These are phyloP conservation scores for Solanum pimpinellifolium DNA, from an alignment of 257 asterid genomes.

Conservation along the genomic window DNA sequence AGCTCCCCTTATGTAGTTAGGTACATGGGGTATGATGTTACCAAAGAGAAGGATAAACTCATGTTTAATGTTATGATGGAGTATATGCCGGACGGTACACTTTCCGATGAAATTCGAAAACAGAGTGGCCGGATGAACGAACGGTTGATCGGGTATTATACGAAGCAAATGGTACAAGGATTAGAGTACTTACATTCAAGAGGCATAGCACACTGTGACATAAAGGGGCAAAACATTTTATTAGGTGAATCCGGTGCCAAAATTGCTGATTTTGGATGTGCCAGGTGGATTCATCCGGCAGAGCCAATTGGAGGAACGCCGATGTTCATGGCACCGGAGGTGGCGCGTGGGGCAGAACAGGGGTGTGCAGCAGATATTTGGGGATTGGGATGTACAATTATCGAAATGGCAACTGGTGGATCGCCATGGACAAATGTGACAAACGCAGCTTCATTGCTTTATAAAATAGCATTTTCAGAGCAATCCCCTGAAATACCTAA, in stretches of 20 bases:
- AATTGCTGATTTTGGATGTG: conserved; percentile 69
- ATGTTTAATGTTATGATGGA: conserved; percentile 54
- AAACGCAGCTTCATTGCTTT: conserved; percentile 18
- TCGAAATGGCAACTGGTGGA: conserved; percentile 65
- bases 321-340: conserved; percentile 80
- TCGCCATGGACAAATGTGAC: conserved; percentile 50
- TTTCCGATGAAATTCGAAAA: conserved; percentile 16
- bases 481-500: conserved; percentile 46
- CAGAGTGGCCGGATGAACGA: conserved; percentile 32
- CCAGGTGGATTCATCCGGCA: conserved; percentile 12
- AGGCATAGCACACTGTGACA: conserved; percentile 68
- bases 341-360: conserved; percentile 56
- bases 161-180: conserved; percentile 36
- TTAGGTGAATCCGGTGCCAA: conserved; percentile 28
- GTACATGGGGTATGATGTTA: conserved; percentile 39
- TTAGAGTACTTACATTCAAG: conserved; percentile 49
- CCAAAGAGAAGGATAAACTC: conserved; percentile 14
- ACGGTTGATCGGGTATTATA: conserved; percentile 13
- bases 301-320: conserved; percentile 48
- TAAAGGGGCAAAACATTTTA: conserved; percentile 59
- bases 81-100: conserved; percentile 31
- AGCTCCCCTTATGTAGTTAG: conserved; percentile 26
- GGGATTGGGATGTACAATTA: conserved; percentile 71
- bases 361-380: conserved; percentile 65
- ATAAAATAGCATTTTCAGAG: conserved; percentile 49